These are phyloP conservation scores for Benincasa hispida DNA, from an alignment of 306 rosid species.

Conservation along the genomic window DNA sequence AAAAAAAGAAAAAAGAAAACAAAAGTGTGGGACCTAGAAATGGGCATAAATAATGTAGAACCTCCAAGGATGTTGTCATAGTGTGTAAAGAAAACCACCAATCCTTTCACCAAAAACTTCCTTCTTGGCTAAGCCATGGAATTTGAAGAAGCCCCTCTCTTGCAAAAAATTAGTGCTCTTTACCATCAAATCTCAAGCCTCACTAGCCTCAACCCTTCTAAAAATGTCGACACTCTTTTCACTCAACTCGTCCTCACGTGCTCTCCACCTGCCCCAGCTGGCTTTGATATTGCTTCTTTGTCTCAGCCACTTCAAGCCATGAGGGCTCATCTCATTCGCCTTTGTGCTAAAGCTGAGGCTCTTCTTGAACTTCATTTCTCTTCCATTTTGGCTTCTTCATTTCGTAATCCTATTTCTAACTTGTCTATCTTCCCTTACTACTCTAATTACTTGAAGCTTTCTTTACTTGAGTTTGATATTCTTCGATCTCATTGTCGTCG, in stretches of 20 bases:
- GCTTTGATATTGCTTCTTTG: slow-evolving; percentile 39
- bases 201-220: slow-evolving; percentile 41
- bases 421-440: slow-evolving; percentile 56
- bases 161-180: slow-evolving; percentile 28
- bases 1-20: neutral
- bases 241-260: slow-evolving; percentile 61
- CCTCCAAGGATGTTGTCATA: slow-evolving; percentile 4
- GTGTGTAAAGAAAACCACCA: neutral
- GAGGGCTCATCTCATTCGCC: slow-evolving; percentile 41
- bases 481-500: slow-evolving; percentile 6
- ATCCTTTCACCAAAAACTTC: neutral
- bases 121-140: neutral
- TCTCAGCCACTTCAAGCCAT: slow-evolving; percentile 20
- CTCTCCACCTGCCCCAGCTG: slow-evolving; percentile 38
- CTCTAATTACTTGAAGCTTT: slow-evolving; percentile 22
- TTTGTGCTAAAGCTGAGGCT: slow-evolving; percentile 54
- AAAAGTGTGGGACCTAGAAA: neutral
- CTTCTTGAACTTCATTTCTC: slow-evolving; percentile 50
- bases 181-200: slow-evolving; percentile 45
- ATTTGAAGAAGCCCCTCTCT: slow-evolving; percentile 17
- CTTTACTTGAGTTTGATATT: slow-evolving; percentile 18
- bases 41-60: slow-evolving; percentile 5
- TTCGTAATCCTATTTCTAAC: slow-evolving; percentile 29
- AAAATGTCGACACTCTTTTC: slow-evolving; percentile 66
- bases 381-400: slow-evolving; percentile 31